phyloP scores from a whole-genome alignment of 805 yeast genomes.

The Saccharomycopsis sp. region DNA sequence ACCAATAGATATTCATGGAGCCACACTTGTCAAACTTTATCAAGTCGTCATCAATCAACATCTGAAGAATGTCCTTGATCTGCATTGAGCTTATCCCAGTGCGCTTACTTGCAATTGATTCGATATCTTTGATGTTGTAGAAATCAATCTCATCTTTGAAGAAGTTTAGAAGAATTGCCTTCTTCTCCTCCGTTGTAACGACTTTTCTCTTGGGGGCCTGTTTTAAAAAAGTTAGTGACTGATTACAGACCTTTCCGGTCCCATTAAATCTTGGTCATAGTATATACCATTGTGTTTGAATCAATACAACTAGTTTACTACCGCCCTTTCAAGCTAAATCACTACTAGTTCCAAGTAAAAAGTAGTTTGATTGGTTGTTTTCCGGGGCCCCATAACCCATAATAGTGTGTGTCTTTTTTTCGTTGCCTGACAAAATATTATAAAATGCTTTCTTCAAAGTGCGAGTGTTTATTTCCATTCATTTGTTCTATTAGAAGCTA shows the following conservation, averaged over 20 bases:
- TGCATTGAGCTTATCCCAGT: constrained; percentile 46
- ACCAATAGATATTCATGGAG: constrained; percentile 42
- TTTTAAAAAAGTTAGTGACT: background rate
- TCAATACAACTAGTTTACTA: too few relatives aligned
- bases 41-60: constrained; percentile 40
- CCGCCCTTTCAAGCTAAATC: too few relatives aligned
- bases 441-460: too few relatives aligned
- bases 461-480: too few relatives aligned
- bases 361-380: too few relatives aligned
- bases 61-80: constrained; percentile 41
- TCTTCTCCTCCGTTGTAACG: constrained; percentile 34
- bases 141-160: constrained; percentile 33
- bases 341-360: too few relatives aligned
- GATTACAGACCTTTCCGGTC: background rate
- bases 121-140: constrained; percentile 44
- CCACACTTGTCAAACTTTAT: constrained; percentile 50
- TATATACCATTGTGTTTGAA: background rate
- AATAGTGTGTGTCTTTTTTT: too few relatives aligned
- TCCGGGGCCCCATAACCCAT: too few relatives aligned
- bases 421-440: too few relatives aligned
- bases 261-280: too few relatives aligned
- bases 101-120: constrained; percentile 35
- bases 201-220: constrained; percentile 26
- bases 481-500: too few relatives aligned
- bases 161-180: constrained; percentile 30